Percentiles rank a stretch among this genome's conserved stretches.
phyloP scores from a whole-genome alignment of 495 filamentous ascomycete species.

The Paragyromitra xinjiangensis region DNA sequence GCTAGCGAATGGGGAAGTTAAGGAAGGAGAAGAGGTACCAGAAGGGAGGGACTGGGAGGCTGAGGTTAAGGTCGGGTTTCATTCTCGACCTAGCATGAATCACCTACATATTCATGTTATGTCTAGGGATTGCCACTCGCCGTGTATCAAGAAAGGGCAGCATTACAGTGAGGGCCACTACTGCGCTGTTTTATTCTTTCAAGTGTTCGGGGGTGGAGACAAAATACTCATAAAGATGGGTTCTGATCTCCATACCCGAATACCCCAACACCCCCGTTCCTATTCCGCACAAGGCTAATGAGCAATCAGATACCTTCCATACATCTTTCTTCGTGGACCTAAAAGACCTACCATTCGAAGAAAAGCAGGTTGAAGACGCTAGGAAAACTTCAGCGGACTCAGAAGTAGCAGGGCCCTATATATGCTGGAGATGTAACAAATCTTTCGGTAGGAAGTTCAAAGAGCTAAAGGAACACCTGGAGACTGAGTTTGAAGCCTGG shows the following conservation, averaged over 20 bases:
- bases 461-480: slow-evolving; percentile 80
- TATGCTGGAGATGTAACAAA: slow-evolving; percentile 85
- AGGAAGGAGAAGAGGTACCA: slow-evolving; percentile 64
- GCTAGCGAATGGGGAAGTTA: slow-evolving; percentile 62
- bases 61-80: slow-evolving; percentile 81
- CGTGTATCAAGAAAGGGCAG: slow-evolving; percentile 76
- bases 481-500: slow-evolving; percentile 83
- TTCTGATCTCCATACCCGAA: background rate
- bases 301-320: slow-evolving; percentile 71
- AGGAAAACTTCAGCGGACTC: slow-evolving; percentile 48
- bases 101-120: slow-evolving; percentile 93
- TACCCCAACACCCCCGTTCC: background rate
- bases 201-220: background rate
- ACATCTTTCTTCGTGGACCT: slow-evolving; percentile 85
- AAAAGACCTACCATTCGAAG: slow-evolving; percentile 78
- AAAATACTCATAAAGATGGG: background rate
- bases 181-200: background rate
- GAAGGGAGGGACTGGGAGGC: slow-evolving; percentile 77
- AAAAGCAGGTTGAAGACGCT: slow-evolving; percentile 66
- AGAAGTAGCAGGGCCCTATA: slow-evolving; percentile 63
- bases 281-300: slow-evolving; percentile 5
- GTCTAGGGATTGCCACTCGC: slow-evolving; percentile 74
- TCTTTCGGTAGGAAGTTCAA: slow-evolving; percentile 77
- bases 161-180: slow-evolving; percentile 71
- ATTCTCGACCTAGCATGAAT: slow-evolving; percentile 89